Base-by-base conservation (phyloP, 352 stramenopile species). In the Blastocystis sp. region DNA sequence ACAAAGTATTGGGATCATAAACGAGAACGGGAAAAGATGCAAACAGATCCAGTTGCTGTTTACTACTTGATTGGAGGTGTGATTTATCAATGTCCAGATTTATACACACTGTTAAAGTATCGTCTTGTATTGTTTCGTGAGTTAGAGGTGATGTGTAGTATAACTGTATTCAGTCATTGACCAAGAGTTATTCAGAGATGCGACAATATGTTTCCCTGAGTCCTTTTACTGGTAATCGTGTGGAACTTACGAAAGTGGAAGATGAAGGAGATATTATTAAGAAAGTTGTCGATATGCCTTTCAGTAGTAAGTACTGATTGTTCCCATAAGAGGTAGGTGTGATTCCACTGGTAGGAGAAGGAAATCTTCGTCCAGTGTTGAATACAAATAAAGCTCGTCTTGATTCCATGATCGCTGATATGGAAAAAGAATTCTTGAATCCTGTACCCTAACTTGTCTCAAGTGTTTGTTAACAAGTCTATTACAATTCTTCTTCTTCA, bases 71-170 rank as follows among this genome's bases (percentile, higher is more conserved):
- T 83, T 19, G 29, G 51, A 16, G 71, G 71, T 29, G 52, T 42
- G 5, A 83, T 83, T 27, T 83, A 83, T 37, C 71, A 83, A 24
- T 83, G 71, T 43, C 71, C 71, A 1, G 71, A 83, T 51, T 43
- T 83, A 29, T 83, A 83, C 27, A 65, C 46, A 6, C 14, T 83
- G 49, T 29, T 59, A 32, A 83, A 83, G 51, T 83, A 66, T 43
- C 46, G 71, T 35, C 49, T 83, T 6, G 71, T 83, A 24, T 37
- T 12, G 29, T 21, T 21, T n/a, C 21, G 35, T 29, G 42, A n/a
- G 24, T 9, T 37, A 11, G 11, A 4, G 52, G 5, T 83, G 3
- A 83, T 32, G 32, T 9, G 1, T 83, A 83, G 71, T 83, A 83
- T 27, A 83, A 83, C 21, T 83, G 71, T 54, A 63, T 83, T 9